phyloP scores from a whole-genome alignment of 768 basidiomycete species.

The Neoboletus magnificus region DNA sequence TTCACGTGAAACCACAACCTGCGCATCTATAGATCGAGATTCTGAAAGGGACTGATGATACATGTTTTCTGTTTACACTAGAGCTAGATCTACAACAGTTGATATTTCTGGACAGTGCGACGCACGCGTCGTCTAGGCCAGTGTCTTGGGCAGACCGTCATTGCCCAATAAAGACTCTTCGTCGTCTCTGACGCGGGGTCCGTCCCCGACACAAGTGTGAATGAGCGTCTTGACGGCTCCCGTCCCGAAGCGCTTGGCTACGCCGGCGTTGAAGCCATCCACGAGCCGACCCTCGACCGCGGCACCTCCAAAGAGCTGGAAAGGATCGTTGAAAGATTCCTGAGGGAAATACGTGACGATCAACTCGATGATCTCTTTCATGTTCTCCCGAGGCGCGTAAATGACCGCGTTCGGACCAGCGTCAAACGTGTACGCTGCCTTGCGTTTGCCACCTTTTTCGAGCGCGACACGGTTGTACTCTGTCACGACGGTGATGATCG shows the following conservation, averaged over 20 bases:
- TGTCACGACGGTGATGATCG: slow-evolving; percentile 87
- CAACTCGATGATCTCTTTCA: slow-evolving; percentile 73
- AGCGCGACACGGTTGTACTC: slow-evolving; percentile 87
- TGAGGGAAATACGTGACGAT: slow-evolving; percentile 88
- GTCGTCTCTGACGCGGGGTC: slow-evolving; percentile 65
- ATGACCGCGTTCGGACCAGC: slow-evolving; percentile 99
- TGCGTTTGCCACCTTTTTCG: slow-evolving; percentile 52
- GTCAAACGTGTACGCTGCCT: slow-evolving; percentile 98
- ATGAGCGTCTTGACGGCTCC: slow-evolving; percentile 89
- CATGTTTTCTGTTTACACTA: background rate
- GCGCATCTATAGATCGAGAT: background rate
- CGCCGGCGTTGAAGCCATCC: slow-evolving; percentile 73
- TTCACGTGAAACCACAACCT: background rate
- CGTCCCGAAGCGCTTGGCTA: slow-evolving; percentile 66
- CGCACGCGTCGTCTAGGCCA: slow-evolving; percentile 31
- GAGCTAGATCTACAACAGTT: background rate
- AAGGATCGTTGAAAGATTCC: slow-evolving; percentile 71
- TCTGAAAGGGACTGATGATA: slow-evolving; percentile 2
- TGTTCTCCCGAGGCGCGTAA: slow-evolving; percentile 75
- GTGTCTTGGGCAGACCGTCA: slow-evolving; percentile 65
- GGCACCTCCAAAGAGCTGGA: slow-evolving; percentile 51
- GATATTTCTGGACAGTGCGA: background rate
- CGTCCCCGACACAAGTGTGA: slow-evolving; percentile 90
- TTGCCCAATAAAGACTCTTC: slow-evolving; percentile 64
- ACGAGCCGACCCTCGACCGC: slow-evolving; percentile 50